Percentiles rank a stretch among this genome's conserved stretches.
Conservation (phyloP, 768 basidiomycete genomes). For the Sporobolomyces pararoseus region DNA sequence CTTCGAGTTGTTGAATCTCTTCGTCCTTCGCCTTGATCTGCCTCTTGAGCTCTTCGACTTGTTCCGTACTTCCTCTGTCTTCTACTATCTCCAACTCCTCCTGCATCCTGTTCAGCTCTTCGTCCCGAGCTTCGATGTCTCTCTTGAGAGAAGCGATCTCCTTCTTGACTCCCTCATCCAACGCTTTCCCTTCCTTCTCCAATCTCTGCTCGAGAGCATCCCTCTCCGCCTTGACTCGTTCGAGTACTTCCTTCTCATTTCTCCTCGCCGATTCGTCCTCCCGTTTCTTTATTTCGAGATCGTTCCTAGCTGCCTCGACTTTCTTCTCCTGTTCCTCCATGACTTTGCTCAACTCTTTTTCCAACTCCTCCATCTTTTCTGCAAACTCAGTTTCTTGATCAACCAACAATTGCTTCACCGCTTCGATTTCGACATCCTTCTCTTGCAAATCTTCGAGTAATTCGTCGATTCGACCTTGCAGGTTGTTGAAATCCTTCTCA, state of each 20-base stretch:
- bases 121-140: slow-evolving; percentile 14
- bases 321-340: slow-evolving; percentile 44
- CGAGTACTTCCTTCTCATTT: slow-evolving; percentile 20
- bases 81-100: not conserved
- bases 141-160: slow-evolving; percentile 23
- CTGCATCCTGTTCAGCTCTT: slow-evolving; percentile 20
- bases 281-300: not conserved
- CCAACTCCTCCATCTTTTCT: slow-evolving; percentile 43
- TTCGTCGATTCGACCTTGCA: slow-evolving; percentile 19
- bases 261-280: slow-evolving; percentile 8
- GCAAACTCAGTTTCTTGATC: slow-evolving; percentile 43
- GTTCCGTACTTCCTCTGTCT: not conserved
- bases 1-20: slow-evolving; percentile 33
- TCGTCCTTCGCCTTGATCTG: slow-evolving; percentile 14
- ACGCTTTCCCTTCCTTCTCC: not conserved
- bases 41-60: slow-evolving; percentile 16
- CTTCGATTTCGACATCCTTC: slow-evolving; percentile 40
- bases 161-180: slow-evolving; percentile 28
- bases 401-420: slow-evolving; percentile 16
- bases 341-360: slow-evolving; percentile 43
- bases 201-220: slow-evolving; percentile 23
- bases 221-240: slow-evolving; percentile 13
- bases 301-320: slow-evolving; percentile 30
- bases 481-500: not conserved
- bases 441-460: slow-evolving; percentile 38